phyloP scores from a whole-genome alignment of 1,139 yeast species.

The Geotrichum australiense region DNA sequence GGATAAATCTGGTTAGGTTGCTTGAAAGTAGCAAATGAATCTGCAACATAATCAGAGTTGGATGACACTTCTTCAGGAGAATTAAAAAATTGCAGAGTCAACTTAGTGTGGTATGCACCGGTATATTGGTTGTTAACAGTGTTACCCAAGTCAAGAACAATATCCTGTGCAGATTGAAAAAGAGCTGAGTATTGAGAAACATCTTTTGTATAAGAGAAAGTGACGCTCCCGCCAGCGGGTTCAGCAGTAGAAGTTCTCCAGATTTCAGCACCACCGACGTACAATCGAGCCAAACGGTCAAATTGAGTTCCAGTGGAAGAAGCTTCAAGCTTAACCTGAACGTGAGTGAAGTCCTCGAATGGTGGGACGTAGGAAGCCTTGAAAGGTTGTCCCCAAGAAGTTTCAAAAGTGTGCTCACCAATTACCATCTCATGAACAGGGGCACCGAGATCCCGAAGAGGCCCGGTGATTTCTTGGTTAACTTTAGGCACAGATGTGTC shows the following conservation, averaged over 20 bases:
- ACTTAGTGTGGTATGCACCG: constrained; percentile 53
- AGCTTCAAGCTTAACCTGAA: constrained; percentile 53
- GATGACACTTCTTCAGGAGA: constrained; percentile 18
- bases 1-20: constrained; percentile 18
- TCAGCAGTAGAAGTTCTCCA: constrained; percentile 88
- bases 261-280: constrained; percentile 55
- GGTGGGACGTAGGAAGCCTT: constrained; percentile 40
- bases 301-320: constrained; percentile 62
- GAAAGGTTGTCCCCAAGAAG: constrained; percentile 54
- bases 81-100: constrained; percentile 49
- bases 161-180: constrained; percentile 42
- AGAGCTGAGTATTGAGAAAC: constrained; percentile 50
- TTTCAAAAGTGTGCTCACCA: constrained; percentile 38
- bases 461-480: constrained; percentile 15
- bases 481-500: constrained; percentile 1
- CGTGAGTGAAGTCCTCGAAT: constrained; percentile 46
- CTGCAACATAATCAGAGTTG: constrained; percentile 15
- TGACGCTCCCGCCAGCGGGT: constrained; percentile 47
- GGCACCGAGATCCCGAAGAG: constrained; percentile 13
- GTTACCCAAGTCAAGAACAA: constrained; percentile 54
- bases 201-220: constrained; percentile 51
- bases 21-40: constrained; percentile 11
- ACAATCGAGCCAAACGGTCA: constrained; percentile 69
- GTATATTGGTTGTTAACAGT: constrained; percentile 48
- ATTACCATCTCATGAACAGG: constrained; percentile 12